Evolutionary conservation across 495 filamentous ascomycete species (phyloP).

Genomic region (Immersiella caudata): DNA sequence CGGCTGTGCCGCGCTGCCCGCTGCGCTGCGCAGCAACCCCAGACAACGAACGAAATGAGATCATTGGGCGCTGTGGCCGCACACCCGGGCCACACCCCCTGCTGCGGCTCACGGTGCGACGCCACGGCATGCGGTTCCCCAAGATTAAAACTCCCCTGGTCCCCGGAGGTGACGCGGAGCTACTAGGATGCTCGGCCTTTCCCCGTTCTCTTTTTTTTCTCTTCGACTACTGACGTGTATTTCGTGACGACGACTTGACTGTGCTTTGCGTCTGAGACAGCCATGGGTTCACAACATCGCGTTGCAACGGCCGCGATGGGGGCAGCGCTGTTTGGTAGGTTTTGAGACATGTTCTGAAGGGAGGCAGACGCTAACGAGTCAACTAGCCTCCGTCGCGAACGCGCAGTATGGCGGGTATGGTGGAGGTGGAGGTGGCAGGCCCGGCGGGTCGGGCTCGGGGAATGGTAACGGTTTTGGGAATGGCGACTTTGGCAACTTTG

Average conservation of each 20-base stretch:
- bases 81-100: neutral
- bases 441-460: constrained; percentile 11
- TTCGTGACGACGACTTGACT: neutral
- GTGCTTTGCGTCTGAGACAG: neutral
- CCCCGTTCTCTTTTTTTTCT: neutral
- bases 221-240: neutral
- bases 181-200: neutral
- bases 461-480: constrained; percentile 18
- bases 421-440: constrained; percentile 6
- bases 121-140: neutral
- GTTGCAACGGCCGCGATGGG: neutral
- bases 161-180: neutral
- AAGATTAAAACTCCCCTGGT: neutral
- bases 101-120: neutral
- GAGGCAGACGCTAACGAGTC: neutral
- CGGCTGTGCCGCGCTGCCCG: neutral
- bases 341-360: neutral
- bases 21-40: constrained; percentile 2
- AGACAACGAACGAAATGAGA: constrained; percentile 2
- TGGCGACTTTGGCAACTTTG: constrained; percentile 19
- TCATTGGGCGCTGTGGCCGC: constrained; percentile 10
- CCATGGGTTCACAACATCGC: neutral
- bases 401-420: constrained; percentile 8
- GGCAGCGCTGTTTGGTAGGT: constrained; percentile 11
- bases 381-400: constrained; percentile 14